phyloP scores from a whole-genome alignment of 352 stramenopile species.

The Phytophthora quininea region DNA sequence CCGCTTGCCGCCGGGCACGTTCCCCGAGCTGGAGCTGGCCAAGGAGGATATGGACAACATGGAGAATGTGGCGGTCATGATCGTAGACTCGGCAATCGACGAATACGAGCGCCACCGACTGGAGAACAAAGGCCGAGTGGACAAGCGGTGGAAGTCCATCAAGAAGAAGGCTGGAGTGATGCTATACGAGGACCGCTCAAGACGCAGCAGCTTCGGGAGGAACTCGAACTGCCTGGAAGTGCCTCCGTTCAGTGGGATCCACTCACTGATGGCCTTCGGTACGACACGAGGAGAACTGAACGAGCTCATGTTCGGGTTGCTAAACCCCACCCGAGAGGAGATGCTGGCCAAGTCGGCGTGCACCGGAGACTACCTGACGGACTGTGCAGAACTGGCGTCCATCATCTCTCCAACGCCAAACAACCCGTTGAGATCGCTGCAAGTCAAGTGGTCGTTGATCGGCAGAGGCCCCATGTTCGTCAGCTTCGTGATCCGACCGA shows the following conservation, averaged over 20 bases:
- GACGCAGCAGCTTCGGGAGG: constrained; percentile 19
- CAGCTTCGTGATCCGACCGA: constrained; percentile 32
- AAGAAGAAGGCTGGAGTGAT: constrained; percentile 39
- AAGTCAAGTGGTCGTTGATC: constrained; percentile 51
- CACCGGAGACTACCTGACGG: constrained; percentile 38
- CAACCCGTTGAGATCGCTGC: constrained; percentile 32
- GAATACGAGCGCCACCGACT: constrained; percentile 34
- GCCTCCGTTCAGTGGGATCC: constrained; percentile 20
- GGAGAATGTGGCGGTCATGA: constrained; percentile 37
- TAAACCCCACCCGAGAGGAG: constrained; percentile 33
- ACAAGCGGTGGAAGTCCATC: constrained; percentile 41
- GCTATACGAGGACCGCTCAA: constrained; percentile 38
- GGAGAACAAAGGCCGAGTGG: constrained; percentile 19
- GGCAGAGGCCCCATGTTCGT: constrained; percentile 34
- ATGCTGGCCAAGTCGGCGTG: constrained; percentile 43
- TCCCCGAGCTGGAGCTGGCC: constrained; percentile 44
- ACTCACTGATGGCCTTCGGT: constrained; percentile 40
- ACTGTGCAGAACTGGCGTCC: constrained; percentile 35
- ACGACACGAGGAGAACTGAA: constrained; percentile 42
- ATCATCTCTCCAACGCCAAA: constrained; percentile 36
- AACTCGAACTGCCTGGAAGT: constrained; percentile 8
- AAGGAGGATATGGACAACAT: constrained; percentile 47
- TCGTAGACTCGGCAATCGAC: constrained; percentile 37
- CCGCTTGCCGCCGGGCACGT: constrained; percentile 40
- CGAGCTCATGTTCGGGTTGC: constrained; percentile 46